These are phyloP conservation scores for Thraustochytrium sp. DNA, from an alignment of 352 stramenopile species.

Conservation along the genomic window DNA sequence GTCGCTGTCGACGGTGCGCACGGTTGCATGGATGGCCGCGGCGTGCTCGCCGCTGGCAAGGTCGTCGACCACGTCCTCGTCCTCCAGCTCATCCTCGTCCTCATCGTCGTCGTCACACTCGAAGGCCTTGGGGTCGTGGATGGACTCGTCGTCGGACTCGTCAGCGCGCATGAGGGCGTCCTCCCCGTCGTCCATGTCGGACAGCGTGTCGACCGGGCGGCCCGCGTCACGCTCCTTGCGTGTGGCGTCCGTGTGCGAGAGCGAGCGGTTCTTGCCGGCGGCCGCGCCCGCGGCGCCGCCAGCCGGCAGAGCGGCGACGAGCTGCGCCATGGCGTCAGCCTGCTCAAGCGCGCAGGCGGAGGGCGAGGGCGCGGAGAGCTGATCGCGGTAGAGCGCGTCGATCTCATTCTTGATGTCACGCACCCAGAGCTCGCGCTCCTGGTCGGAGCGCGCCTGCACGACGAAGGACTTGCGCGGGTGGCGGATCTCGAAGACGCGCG, in stretches of 20 bases:
- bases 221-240: not conserved
- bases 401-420: conserved; percentile 2
- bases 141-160: not conserved
- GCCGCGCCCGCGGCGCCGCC: not conserved
- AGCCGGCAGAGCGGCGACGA: too few relatives aligned
- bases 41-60: not conserved
- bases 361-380: conserved; percentile 1
- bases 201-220: not conserved
- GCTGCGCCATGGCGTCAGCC: not conserved
- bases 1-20: not conserved
- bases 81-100: not conserved
- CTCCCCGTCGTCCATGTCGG: not conserved
- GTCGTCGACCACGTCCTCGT: not conserved
- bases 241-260: not conserved
- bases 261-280: not conserved
- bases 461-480: conserved; percentile 38
- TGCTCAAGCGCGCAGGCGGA: not conserved
- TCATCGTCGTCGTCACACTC: conserved; percentile 31
- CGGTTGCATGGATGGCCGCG: not conserved
- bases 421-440: not conserved
- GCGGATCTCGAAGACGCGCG: not conserved
- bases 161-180: not conserved
- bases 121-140: conserved; percentile 30
- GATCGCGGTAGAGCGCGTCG: conserved; percentile 11
- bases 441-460: not conserved